Conservation (phyloP, 495 filamentous ascomycete genomes). For the Collariella sp. region DNA sequence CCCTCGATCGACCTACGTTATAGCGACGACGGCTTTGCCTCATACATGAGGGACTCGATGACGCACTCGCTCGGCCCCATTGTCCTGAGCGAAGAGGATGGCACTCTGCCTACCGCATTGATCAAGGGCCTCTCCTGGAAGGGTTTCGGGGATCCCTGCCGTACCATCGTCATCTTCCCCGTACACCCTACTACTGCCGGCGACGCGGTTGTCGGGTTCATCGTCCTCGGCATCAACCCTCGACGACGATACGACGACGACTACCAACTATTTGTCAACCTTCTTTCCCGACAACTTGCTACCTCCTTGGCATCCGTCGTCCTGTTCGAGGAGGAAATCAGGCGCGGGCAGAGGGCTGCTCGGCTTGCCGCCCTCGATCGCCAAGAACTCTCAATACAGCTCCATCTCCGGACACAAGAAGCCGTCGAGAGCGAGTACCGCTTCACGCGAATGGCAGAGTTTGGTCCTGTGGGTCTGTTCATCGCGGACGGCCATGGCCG, state of each 20-base stretch:
- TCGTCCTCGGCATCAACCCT: slow-evolving; percentile 62
- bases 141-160: slow-evolving; percentile 55
- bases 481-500: slow-evolving; percentile 54
- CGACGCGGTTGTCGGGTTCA: slow-evolving; percentile 53
- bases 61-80: slow-evolving; percentile 45
- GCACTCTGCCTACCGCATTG: slow-evolving; percentile 48
- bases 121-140: slow-evolving; percentile 54
- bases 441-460: slow-evolving; percentile 67
- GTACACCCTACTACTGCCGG: slow-evolving; percentile 60
- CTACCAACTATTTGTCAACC: slow-evolving; percentile 58
- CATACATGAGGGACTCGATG: slow-evolving; percentile 60
- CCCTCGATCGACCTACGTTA: slow-evolving; percentile 49
- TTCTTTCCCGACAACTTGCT: slow-evolving; percentile 60
- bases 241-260: slow-evolving; percentile 60
- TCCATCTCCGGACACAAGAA: slow-evolving; percentile 57
- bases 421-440: slow-evolving; percentile 61
- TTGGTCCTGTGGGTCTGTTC: slow-evolving; percentile 64
- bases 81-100: slow-evolving; percentile 49
- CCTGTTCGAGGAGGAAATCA: slow-evolving; percentile 65
- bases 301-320: slow-evolving; percentile 66
- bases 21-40: slow-evolving; percentile 54
- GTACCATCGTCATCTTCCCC: slow-evolving; percentile 59
- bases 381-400: slow-evolving; percentile 56
- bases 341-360: slow-evolving; percentile 55
- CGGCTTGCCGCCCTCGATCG: slow-evolving; percentile 56